A percentile compares a stretch with the other conserved stretches of the same genome.
These are phyloP conservation scores for Stemphylium lycopersici DNA, from an alignment of 2,329 filamentous ascomycete genomes.

Conservation along the genomic window DNA sequence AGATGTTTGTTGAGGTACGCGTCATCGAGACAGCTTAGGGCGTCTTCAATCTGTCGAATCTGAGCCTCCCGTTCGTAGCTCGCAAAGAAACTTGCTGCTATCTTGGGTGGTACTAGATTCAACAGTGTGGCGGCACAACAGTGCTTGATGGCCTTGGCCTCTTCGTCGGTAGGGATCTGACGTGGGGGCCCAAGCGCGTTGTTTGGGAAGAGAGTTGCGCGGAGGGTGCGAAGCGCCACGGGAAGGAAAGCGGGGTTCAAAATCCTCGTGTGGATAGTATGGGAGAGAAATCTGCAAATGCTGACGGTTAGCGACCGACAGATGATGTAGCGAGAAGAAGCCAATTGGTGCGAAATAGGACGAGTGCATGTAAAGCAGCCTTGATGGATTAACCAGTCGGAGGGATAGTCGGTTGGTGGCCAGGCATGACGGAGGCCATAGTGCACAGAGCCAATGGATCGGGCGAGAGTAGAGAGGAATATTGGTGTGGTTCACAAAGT, in stretches of 20 bases:
- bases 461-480: slow-evolving; percentile 11
- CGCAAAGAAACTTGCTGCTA: slow-evolving; percentile 45
- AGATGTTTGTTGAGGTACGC: slow-evolving; percentile 92
- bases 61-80: slow-evolving; percentile 56
- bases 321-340: slow-evolving; percentile 8
- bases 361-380: slow-evolving; percentile 20
- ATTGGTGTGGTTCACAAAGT: slow-evolving; percentile 21
- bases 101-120: slow-evolving; percentile 53
- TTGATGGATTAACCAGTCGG: slow-evolving; percentile 19
- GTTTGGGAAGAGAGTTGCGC: slow-evolving; percentile 83
- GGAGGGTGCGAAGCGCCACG: slow-evolving; percentile 67
- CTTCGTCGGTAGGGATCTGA: slow-evolving; percentile 63
- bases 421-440: slow-evolving; percentile 9
- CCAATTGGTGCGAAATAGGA: slow-evolving; percentile 36
- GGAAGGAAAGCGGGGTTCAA: slow-evolving; percentile 54
- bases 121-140: slow-evolving; percentile 68
- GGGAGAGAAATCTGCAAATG: slow-evolving; percentile 53
- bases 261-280: slow-evolving; percentile 51
- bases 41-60: slow-evolving; percentile 63
- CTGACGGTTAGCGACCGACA: slow-evolving; percentile 35
- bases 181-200: slow-evolving; percentile 73
- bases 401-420: slow-evolving; percentile 34
- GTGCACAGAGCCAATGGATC: slow-evolving; percentile 1
- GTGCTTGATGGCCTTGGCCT: slow-evolving; percentile 67
- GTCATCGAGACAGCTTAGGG: slow-evolving; percentile 79